Evolutionary conservation across 1,139 yeast genomes (phyloP), one percentile per base, ranked within the genome.

Genomic region (Kodamaea arcana): DNA sequence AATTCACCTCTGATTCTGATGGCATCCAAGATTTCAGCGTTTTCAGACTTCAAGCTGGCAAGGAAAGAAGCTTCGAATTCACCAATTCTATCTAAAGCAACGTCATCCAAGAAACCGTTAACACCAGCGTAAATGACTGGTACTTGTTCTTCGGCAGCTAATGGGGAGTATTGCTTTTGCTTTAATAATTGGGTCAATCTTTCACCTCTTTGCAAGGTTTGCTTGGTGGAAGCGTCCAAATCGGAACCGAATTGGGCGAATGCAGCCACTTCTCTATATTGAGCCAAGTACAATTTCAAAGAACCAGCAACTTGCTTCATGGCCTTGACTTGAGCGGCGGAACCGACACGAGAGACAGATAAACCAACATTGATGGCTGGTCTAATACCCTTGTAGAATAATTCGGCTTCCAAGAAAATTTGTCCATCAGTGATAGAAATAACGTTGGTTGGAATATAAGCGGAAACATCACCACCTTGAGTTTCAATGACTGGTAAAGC

Each of bases 231-330:
- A 60, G 99, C 97, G 75, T 94, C 99, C 73, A 94, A 83, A 75
- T 94, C 99, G 59, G 99, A 92, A 84, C 99, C 98, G 80, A 92
- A 92, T 80, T 92, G 99, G 61, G 99, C 98, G 74, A 92, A 92
- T 61, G 99, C 98, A 65, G 98, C 98, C 62, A 92, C 98, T 83
- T 92, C 99, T 87, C 99, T 92, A 86, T 92, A 92, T 80, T 92
- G 99, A 62, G 99, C 99, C 82, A 92, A 86, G 96, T 87, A 92
- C 74, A 92, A 86, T 77, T 92, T 92, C 76, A 92, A 84, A 57
- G 98, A 94, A 83, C 98, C 99, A 55, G 98, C 98, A 73, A 94
- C 98, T 82, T 92, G 97, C 78, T 92, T 92, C 94, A 94, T 85
- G 73, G 98, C 97, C 83, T 92, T 92, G 62, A 92, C 97, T 81